Evolutionary conservation across 1,284 basidiomycete genomes (phyloP), one percentile per base, ranked within the genome.

Genomic region (Volvariella volvacea): DNA sequence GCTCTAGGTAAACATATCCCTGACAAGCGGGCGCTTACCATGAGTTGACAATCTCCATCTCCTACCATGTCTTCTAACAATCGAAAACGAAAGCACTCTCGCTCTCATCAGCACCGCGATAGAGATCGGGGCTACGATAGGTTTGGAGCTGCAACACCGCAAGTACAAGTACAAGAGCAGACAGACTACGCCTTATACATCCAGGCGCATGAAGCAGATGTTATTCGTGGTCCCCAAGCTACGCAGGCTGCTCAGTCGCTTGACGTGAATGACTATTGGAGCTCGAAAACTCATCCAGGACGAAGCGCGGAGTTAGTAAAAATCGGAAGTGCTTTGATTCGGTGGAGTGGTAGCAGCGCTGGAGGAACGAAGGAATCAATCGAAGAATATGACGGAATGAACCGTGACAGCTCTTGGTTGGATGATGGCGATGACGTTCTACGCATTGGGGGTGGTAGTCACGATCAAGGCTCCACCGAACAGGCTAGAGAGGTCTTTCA

Each of bases 161-260:
- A 28, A 6, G 25, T 12, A 28, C 25, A 6, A 36, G 34, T 7
- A 8, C 7, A 16, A 7, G 7, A 7, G 34, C n/a, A 36, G 19
- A 6, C 34, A 36, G n/a, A 36, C 15, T 36, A 36, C 15, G 8
- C 34, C 7, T 20, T 36, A 8, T 36, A 36, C 19, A 36, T 36
- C 6, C 34, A 36, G 34, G 83, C 80, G 0, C 68, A 85, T 51
- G 85, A 88, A 61, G 81, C 81, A 3, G 79, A 83, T 47, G 54
- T 88, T 28, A 56, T 76, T 1, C 70, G 66, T 22, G 77, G 79
- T 3, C 66, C 74, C 0, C 59, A 61, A 17, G 74, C 71, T 2
- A 50, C 51, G 4, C 54, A 61, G 8, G 59, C 72, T 1, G 75
- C 74, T 0, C 57, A 60, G 14, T 68, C 76, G 16, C 65, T 82